phyloP scores from a whole-genome alignment of 164 flowering plant genomes.

The Magnolia officinalis region DNA sequence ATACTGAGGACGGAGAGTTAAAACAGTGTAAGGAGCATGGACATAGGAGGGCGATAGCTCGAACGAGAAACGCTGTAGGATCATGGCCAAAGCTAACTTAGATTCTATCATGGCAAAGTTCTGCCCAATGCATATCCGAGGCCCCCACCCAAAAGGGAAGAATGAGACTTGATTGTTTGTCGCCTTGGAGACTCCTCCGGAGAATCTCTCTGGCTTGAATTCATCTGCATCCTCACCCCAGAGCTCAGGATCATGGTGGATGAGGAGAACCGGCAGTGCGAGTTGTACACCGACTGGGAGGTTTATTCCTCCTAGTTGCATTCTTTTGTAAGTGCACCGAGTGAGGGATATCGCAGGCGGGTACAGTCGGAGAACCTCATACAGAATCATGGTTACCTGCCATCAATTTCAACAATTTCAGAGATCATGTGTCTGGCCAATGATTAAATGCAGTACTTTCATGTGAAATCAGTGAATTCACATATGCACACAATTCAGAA shows the following conservation, averaged over 20 bases:
- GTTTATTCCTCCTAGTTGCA: neutral
- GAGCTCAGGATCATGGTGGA: slow-evolving; percentile 4
- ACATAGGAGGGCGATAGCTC: slow-evolving; percentile 7
- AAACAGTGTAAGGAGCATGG: slow-evolving; percentile 8
- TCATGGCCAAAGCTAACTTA: slow-evolving; percentile 12
- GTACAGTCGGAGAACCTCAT: slow-evolving; percentile 16
- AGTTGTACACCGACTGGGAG: slow-evolving; percentile 8
- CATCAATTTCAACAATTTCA: neutral
- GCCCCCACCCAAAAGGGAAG: slow-evolving; percentile 15
- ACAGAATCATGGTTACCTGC: slow-evolving; percentile 13
- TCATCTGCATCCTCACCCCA: slow-evolving; percentile 14
- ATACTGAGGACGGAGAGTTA: slow-evolving; percentile 10
- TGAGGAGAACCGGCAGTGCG: neutral
- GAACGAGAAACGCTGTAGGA: slow-evolving; percentile 11
- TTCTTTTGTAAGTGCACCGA: neutral
- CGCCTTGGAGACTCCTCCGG: slow-evolving; percentile 9
- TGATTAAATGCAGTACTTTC: too few species aligned
- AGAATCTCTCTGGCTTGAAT: slow-evolving; percentile 17
- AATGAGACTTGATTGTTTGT: slow-evolving; percentile 9
- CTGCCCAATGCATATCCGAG: slow-evolving; percentile 11
- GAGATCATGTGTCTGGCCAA: too few species aligned
- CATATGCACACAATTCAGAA: too few species aligned
- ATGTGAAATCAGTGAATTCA: too few species aligned
- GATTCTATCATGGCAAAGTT: slow-evolving; percentile 13
- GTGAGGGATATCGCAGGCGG: neutral